Conservation (phyloP, 352 stramenopile species). For the Phytophthora kernoviae region DNA sequence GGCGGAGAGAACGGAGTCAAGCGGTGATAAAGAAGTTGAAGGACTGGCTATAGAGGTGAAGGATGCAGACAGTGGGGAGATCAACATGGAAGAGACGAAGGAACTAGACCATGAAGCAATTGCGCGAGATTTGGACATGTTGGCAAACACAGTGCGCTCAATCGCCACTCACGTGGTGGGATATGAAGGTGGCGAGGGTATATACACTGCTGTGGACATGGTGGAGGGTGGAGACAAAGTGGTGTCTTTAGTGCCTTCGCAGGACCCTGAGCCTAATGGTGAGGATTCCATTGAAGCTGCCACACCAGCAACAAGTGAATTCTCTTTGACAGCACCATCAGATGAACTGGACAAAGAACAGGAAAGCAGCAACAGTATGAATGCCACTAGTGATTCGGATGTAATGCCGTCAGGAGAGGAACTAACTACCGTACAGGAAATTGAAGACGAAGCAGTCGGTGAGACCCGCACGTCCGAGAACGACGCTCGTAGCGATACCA, state of each 20-base stretch:
- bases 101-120: constrained; percentile 8
- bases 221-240: too few relatives aligned
- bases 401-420: too few relatives aligned
- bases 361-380: background rate
- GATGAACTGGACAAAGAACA: too few relatives aligned
- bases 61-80: too few relatives aligned
- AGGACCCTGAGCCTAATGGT: background rate
- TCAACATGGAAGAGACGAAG: constrained; percentile 6
- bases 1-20: background rate
- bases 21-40: background rate
- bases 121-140: constrained; percentile 56
- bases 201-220: background rate
- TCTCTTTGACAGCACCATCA: background rate
- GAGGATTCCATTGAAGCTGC: background rate
- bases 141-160: constrained; percentile 62
- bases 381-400: too few relatives aligned
- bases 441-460: background rate
- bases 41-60: background rate
- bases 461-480: background rate
- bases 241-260: too few relatives aligned
- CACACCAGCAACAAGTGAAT: background rate
- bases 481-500: background rate
- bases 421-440: background rate
- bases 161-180: constrained; percentile 47
- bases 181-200: constrained; percentile 1